These are phyloP conservation scores for Ophiostoma sp. DNA, from an alignment of 2,329 filamentous ascomycete genomes.

Conservation along the genomic window DNA sequence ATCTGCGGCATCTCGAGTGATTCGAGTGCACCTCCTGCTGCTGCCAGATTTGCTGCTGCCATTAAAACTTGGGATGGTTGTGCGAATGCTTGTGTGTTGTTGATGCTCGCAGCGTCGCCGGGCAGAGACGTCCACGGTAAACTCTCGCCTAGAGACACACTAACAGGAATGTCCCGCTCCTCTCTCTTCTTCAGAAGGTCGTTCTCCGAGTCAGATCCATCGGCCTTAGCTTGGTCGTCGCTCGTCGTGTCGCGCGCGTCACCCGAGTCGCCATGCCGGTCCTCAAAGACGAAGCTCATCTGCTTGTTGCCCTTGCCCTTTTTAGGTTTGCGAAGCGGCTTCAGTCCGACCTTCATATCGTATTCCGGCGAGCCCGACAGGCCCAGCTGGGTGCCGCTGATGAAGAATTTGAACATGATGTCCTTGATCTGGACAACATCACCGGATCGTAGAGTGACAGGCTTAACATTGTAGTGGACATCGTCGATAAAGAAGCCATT, in stretches of 20 bases:
- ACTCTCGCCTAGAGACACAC: neutral
- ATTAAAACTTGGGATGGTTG: neutral
- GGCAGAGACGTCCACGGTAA: neutral
- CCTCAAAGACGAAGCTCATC: constrained; percentile 70
- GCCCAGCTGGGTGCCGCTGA: constrained; percentile 42
- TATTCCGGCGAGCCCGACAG: constrained; percentile 2
- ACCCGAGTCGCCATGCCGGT: constrained; percentile 46
- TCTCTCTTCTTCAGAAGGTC: neutral
- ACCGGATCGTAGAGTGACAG: constrained; percentile 56
- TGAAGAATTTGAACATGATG: constrained; percentile 61
- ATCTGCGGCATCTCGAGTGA: neutral
- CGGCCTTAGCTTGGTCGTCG: constrained; percentile 28
- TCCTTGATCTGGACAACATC: constrained; percentile 67
- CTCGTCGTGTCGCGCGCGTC: constrained; percentile 50
- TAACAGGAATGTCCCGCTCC: neutral
- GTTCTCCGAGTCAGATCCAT: constrained; percentile 17
- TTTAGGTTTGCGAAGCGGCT: neutral
- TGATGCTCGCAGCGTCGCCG: neutral
- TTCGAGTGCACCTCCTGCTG: neutral
- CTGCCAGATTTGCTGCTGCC: neutral
- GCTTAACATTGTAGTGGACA: constrained; percentile 49
- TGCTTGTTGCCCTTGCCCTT: constrained; percentile 50
- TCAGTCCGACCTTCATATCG: neutral
- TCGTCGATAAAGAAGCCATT: constrained; percentile 68
- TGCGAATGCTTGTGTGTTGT: neutral